phyloP scores from a whole-genome alignment of 805 yeast species.

The Myxozyma neotropica region DNA sequence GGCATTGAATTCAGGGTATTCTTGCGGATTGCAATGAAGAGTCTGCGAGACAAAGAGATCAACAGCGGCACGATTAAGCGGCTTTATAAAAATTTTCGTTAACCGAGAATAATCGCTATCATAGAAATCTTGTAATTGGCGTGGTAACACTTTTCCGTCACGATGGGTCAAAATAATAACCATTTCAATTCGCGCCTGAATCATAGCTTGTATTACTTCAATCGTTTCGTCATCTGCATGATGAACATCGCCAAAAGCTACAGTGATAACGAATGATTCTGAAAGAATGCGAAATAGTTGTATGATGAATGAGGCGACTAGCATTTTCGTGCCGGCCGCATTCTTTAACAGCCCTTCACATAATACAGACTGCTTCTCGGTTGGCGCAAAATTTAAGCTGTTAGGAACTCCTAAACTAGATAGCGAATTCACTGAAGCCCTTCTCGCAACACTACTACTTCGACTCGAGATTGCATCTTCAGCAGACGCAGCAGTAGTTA shows the following conservation, averaged over 20 bases:
- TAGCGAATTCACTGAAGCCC: background rate
- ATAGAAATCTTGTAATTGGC: slow-evolving; percentile 9
- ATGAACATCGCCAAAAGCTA: slow-evolving; percentile 30
- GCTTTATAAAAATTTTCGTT: slow-evolving; percentile 22
- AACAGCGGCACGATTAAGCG: slow-evolving; percentile 22
- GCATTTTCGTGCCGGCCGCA: slow-evolving; percentile 27
- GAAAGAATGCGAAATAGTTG: slow-evolving; percentile 23
- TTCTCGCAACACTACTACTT: background rate
- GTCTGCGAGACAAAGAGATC: slow-evolving; percentile 16
- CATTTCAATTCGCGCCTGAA: slow-evolving; percentile 25
- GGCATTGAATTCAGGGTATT: slow-evolving; percentile 16
- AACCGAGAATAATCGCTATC: slow-evolving; percentile 23
- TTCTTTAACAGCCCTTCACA: slow-evolving; percentile 17
- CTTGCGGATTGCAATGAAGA: slow-evolving; percentile 19
- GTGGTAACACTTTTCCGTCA: slow-evolving; percentile 16
- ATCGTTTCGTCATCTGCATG: slow-evolving; percentile 32
- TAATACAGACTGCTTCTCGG: background rate
- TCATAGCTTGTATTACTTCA: slow-evolving; percentile 23
- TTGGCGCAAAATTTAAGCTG: background rate
- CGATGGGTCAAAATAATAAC: slow-evolving; percentile 23
- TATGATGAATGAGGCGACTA: slow-evolving; percentile 16
- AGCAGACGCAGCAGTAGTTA: background rate
- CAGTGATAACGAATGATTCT: slow-evolving; percentile 23
- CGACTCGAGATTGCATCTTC: slow-evolving; percentile 8
- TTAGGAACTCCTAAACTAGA: background rate